Evolutionary conservation across 768 basidiomycete genomes (phyloP), one percentile per base, ranked within the genome.

Genomic region (Lactifluus rugatus): DNA sequence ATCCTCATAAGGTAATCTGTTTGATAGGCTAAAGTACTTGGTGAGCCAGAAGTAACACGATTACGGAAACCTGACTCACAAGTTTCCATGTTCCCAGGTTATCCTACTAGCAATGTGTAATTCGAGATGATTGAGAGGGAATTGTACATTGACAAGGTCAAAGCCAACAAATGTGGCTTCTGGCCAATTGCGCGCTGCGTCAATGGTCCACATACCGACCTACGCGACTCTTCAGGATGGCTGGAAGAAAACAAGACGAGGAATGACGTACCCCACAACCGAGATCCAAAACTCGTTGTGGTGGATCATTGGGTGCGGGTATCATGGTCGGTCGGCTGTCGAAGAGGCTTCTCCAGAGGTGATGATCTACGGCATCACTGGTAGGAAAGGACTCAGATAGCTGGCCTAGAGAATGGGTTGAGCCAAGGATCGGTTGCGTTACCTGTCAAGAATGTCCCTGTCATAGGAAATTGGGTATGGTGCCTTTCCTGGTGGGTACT

Each of bases 381-480:
- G 21, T 50, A 57, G 39, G 34, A 2, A 28, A 39, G 48, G 26
- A 8, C 17, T 52, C 36, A 46, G 41, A 44, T 21, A 44, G 17
- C 5, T 13, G 5, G 37, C 44, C 21, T 31, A 14, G 34, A 23
- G 54, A 50, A 14, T 25, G 32, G 31, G 16, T 52, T 13, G 13
- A 32, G 31, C 17, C 17, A 25, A 37, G 4, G 17, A 48, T 55
- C 14, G 75, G 82, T 67, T 69, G 87, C 87, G 82, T 67, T 69
- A 89, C 87, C 86, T 71, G 65, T 88, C 85, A 42, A 89, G 71
- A 54, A 87, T 73, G 44, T 81, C 72, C 51, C 75, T 76, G 67
- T 87, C 83, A 68, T 88, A 89, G 25, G 81, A 83, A 37, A 86
- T 67, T 1, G 88, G 88, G 73, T 90, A 90, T 2, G 87, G 88